Base-by-base conservation (phyloP, 176 grass and related monocot species). In the Urochloa ruziziensis region DNA sequence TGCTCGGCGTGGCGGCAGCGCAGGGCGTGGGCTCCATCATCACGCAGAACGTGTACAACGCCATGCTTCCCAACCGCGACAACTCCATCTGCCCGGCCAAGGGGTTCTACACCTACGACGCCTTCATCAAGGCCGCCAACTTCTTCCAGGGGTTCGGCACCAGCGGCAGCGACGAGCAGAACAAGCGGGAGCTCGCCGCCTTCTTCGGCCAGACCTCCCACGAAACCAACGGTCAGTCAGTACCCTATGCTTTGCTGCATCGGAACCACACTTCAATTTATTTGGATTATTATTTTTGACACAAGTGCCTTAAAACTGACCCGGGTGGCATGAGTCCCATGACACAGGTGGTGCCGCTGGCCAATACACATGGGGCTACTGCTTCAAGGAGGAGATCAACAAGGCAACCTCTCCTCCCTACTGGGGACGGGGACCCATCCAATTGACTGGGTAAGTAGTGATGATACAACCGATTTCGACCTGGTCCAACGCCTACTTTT, bases 161-260 rank as follows among this genome's bases (percentile, higher is more conserved):
- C 49, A 81, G 63, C 44, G 84, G 91, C 24, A 65, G 59, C 56
- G 36, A 74, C 77, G 11, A 28, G n/a, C 3, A 70, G 0, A 60
- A 60, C 57, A 64, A 67, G 65, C 81, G 84, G 32, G 84, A 92
- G 64, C 77, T 93, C 77, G 87, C 91, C 12, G 84, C 91, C 39
- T 93, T 93, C 87, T 87, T 93, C 46, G 91, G 65, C 10, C 70
- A 93, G 81, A 90, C 87, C 59, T 93, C 91, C 4, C 87, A 93
- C 34, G 91, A 93, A 34, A 93, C 91, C 47, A 93, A 84, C 12
- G 87, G 87, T 93, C 17, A 17, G 68, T 53, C 4, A 17, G 68
- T 54, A 51, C 4, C 17, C 7, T 14, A 14, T 16, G n/a, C n/a
- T n/a, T n/a, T n/a, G n/a, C n/a, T n/a, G n/a, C n/a, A n/a, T n/a